Evolutionary conservation across 2,329 filamentous ascomycete species (phyloP).

Genomic region (Dendrostoma leiphaemia): DNA sequence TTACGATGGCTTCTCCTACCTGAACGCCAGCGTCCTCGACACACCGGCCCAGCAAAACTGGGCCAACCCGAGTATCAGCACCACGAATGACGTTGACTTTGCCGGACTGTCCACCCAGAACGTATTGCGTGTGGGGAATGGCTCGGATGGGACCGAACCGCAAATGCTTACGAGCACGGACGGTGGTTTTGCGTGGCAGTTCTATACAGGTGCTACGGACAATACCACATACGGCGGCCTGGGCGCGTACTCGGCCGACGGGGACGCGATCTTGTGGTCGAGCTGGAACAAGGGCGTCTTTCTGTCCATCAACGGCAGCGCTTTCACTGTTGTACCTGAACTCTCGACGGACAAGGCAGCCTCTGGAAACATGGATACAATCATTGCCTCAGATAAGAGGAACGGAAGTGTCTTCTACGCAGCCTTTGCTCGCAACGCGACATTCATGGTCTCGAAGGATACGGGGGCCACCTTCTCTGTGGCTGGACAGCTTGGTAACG

Average conservation of each 20-base stretch:
- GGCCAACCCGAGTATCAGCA: slow-evolving; percentile 45
- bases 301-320: slow-evolving; percentile 36
- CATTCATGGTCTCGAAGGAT: slow-evolving; percentile 51
- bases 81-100: slow-evolving; percentile 43
- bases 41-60: slow-evolving; percentile 42
- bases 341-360: slow-evolving; percentile 39
- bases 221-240: slow-evolving; percentile 40
- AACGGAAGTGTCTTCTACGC: slow-evolving; percentile 52
- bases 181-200: slow-evolving; percentile 48
- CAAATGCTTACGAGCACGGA: slow-evolving; percentile 48
- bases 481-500: slow-evolving; percentile 33
- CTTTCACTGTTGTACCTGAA: slow-evolving; percentile 42
- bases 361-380: not conserved
- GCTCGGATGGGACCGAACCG: slow-evolving; percentile 30
- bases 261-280: slow-evolving; percentile 47
- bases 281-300: slow-evolving; percentile 38
- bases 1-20: slow-evolving; percentile 49
- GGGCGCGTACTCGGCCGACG: slow-evolving; percentile 50
- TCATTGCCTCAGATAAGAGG: slow-evolving; percentile 53
- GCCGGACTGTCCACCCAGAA: slow-evolving; percentile 42
- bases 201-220: slow-evolving; percentile 40
- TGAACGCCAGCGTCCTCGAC: slow-evolving; percentile 32
- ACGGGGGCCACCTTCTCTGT: slow-evolving; percentile 42
- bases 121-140: slow-evolving; percentile 50
- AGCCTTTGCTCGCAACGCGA: slow-evolving; percentile 34